These are phyloP conservation scores for Plectosphaerella sp. DNA, from an alignment of 2,329 filamentous ascomycete species.

Conservation along the genomic window DNA sequence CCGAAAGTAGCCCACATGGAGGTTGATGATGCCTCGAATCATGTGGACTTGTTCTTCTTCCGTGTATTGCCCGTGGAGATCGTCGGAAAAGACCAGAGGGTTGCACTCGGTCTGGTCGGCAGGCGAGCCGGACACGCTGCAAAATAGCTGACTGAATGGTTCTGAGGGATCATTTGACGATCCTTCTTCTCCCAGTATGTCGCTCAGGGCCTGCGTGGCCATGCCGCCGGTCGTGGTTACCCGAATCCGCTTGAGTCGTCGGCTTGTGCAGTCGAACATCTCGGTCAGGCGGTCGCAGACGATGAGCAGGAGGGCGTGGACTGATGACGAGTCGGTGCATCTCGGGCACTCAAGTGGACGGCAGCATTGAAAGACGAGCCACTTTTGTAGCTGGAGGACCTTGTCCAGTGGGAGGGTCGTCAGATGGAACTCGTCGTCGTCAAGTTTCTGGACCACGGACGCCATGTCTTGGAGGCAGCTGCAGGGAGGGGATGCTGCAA, in stretches of 20 bases:
- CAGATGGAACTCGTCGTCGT: conserved; percentile 22
- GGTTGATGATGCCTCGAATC: conserved; percentile 17
- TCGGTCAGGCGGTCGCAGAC: conserved; percentile 21
- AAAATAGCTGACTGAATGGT: conserved; percentile 7
- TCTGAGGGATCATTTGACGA: conserved; percentile 1
- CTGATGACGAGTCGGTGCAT: conserved; percentile 9
- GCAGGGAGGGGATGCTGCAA: conserved; percentile 7
- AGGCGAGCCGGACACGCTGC: conserved; percentile 6
- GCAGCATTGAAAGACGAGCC: conserved; percentile 21
- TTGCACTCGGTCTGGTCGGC: conserved; percentile 14
- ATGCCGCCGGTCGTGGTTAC: neutral
- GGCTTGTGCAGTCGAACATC: conserved; percentile 22
- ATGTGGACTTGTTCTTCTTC: conserved; percentile 23
- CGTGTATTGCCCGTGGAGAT: conserved; percentile 18
- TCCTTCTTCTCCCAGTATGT: neutral
- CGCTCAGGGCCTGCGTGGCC: neutral
- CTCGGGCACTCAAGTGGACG: conserved; percentile 17
- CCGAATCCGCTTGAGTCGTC: conserved; percentile 1
- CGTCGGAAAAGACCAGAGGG: conserved; percentile 17
- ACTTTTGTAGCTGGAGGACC: conserved; percentile 23
- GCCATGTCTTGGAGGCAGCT: conserved; percentile 17
- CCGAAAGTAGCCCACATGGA: conserved; percentile 20
- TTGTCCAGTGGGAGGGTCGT: conserved; percentile 19
- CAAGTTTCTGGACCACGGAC: conserved; percentile 20
- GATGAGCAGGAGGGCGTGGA: conserved; percentile 18